Evolutionary conservation across 1,284 basidiomycete species (phyloP).

Genomic region (Coriolopsis trogii): DNA sequence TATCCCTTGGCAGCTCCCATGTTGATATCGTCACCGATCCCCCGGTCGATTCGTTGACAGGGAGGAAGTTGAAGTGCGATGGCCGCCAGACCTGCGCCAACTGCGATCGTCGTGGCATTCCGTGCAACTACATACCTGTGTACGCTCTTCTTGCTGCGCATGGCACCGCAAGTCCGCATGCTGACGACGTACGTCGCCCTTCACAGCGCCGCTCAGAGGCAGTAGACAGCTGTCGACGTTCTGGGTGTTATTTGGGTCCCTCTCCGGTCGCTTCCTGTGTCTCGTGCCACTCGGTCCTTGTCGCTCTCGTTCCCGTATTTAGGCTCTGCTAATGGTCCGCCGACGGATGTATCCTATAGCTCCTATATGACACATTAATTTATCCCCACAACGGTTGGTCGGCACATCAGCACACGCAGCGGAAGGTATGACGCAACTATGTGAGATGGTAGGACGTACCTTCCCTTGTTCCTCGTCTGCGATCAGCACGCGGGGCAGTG

Average conservation of each 20-base stretch:
- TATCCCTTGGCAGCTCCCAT: background rate
- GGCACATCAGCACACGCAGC: background rate
- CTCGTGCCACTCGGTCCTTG: background rate
- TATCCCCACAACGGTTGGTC: conserved; percentile 1
- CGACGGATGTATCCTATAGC: conserved; percentile 18
- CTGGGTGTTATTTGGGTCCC: conserved; percentile 2
- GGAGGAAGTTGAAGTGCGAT: conserved; percentile 37
- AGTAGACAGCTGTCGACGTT: conserved; percentile 3
- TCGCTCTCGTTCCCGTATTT: conserved; percentile 1
- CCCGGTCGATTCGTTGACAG: conserved; percentile 17
- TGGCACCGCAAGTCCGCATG: background rate
- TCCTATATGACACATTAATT: conserved; percentile 16
- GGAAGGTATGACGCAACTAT: conserved; percentile 12
- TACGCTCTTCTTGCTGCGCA: conserved; percentile 19
- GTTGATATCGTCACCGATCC: conserved; percentile 7
- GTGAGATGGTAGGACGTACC: background rate
- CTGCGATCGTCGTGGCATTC: conserved; percentile 34
- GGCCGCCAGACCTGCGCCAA: conserved; percentile 35
- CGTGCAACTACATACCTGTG: conserved; percentile 36
- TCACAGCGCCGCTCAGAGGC: conserved; percentile 6
- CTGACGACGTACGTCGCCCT: background rate
- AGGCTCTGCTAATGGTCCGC: conserved; percentile 16
- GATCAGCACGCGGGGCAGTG: conserved; percentile 16
- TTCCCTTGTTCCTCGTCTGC: conserved; percentile 4
- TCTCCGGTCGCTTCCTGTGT: conserved; percentile 6